A percentile compares a stretch with the other conserved stretches of the same genome.
Conservation (phyloP, 176 grass and related monocot species). For the Zoysia japonica region DNA sequence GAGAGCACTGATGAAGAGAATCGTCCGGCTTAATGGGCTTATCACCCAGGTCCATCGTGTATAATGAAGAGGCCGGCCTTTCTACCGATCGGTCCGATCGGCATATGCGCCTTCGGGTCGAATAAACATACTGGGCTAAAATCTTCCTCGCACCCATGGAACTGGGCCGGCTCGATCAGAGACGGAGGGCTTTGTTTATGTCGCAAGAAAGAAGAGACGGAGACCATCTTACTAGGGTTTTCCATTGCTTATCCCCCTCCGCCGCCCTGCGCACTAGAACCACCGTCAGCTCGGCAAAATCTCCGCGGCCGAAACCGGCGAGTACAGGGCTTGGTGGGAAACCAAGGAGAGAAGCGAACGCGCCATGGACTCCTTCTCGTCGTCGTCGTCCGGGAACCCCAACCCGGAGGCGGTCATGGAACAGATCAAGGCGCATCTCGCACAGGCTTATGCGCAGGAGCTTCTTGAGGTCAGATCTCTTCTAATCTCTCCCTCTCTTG, state of each 20-base stretch:
- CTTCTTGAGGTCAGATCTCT: conserved; percentile 62
- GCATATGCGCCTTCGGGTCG: fast-evolving
- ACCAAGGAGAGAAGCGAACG: conserved; percentile 10
- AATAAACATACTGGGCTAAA: neutral
- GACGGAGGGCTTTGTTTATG: neutral
- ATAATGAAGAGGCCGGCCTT: neutral
- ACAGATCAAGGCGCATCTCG: conserved; percentile 82
- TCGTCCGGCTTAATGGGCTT: too few relatives aligned
- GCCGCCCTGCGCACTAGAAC: conserved; percentile 30
- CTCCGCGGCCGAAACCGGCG: neutral
- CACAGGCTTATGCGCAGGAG: conserved; percentile 83
- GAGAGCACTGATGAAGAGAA: too few relatives aligned
- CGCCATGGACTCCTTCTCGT: conserved; percentile 82
- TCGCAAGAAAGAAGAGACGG: neutral
- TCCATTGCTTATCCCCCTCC: neutral
- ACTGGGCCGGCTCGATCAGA: neutral
- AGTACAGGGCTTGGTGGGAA: conserved; percentile 16
- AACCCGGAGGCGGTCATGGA: conserved; percentile 74
- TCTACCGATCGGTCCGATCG: too few relatives aligned
- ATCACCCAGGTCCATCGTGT: neutral
- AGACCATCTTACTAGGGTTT: conserved; percentile 31
- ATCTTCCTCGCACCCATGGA: neutral
- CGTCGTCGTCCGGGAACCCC: conserved; percentile 45
- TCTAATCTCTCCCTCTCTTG: neutral
- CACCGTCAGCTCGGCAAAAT: neutral